These are phyloP conservation scores for Pseudocohnilembus persalinus DNA, from an alignment of 169 alveolate genomes.

Conservation along the genomic window DNA sequence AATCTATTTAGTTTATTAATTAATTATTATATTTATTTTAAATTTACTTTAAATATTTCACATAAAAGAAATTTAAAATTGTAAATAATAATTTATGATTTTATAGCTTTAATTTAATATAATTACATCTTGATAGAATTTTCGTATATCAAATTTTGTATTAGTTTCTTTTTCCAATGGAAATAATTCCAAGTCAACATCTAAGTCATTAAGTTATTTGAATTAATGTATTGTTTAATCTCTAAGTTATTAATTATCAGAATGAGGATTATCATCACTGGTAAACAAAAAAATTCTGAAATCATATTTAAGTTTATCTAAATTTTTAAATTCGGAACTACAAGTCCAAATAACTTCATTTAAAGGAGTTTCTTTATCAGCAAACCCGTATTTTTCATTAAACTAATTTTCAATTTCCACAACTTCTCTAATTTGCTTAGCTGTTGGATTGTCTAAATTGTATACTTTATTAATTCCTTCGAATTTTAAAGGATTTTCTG, in stretches of 20 bases:
- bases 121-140: conserved; percentile 76
- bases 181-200: conserved; percentile 81
- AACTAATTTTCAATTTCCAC: conserved; percentile 29
- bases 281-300: conserved; percentile 87
- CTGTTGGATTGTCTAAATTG: conserved; percentile 66
- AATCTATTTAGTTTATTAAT: not conserved
- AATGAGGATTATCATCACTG: conserved; percentile 82
- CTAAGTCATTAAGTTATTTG: conserved; percentile 70
- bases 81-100: too few relatives aligned
- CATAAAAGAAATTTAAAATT: too few relatives aligned
- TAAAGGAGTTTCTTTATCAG: conserved; percentile 42
- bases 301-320: conserved; percentile 55
- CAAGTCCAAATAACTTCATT: conserved; percentile 81
- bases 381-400: conserved; percentile 35
- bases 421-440: conserved; percentile 58
- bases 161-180: conserved; percentile 63
- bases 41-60: too few relatives aligned
- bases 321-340: conserved; percentile 63
- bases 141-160: conserved; percentile 68
- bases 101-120: too few relatives aligned
- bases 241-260: conserved; percentile 49
- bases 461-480: conserved; percentile 57
- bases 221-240: conserved; percentile 72
- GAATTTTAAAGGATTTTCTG: conserved; percentile 62
- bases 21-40: too few relatives aligned